Percentiles rank a stretch among this genome's conserved stretches.
Evolutionary conservation across 352 stramenopile species (phyloP).

Genomic region (Pilasporangium apinafurcum): DNA sequence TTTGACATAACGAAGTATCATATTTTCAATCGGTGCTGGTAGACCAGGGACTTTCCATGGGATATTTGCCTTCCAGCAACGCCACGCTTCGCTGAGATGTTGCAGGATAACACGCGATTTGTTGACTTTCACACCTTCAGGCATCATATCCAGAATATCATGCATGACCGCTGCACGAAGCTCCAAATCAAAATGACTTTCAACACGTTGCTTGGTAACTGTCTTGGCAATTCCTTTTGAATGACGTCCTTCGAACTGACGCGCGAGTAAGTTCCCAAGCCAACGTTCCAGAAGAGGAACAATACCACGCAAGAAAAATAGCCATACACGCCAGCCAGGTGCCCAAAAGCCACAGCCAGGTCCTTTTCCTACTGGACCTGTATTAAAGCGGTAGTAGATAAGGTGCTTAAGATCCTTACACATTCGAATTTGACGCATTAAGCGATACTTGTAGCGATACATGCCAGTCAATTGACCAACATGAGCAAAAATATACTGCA

Average conservation of each 20-base stretch:
- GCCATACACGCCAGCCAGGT: slow-evolving; percentile 98
- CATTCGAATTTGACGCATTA: slow-evolving; percentile 97
- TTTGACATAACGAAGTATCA: slow-evolving; percentile 99
- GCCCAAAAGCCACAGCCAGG: slow-evolving; percentile 99
- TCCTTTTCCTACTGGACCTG: slow-evolving; percentile 98
- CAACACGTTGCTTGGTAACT: slow-evolving; percentile 99
- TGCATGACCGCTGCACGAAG: slow-evolving; percentile 99
- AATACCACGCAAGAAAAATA: slow-evolving; percentile 99
- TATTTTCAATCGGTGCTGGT: slow-evolving; percentile 99
- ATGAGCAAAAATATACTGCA: slow-evolving; percentile 99
- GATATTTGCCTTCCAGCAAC: slow-evolving; percentile 99
- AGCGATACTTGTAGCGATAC: slow-evolving; percentile 99
- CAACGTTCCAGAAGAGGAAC: slow-evolving; percentile 98
- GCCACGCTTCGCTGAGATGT: slow-evolving; percentile 98
- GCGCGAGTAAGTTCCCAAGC: slow-evolving; percentile 98
- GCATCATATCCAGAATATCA: slow-evolving; percentile 99
- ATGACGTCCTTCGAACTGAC: slow-evolving; percentile 99
- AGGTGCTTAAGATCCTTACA: slow-evolving; percentile 99
- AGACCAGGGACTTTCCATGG: slow-evolving; percentile 99
- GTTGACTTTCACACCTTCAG: slow-evolving; percentile 99
- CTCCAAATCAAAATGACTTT: slow-evolving; percentile 99
- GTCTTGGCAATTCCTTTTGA: slow-evolving; percentile 99
- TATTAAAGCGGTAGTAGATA: slow-evolving; percentile 99
- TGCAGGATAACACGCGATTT: slow-evolving; percentile 98
- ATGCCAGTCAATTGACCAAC: slow-evolving; percentile 99